Evolutionary conservation across 2,329 filamentous ascomycete genomes (phyloP).

Genomic region (Colletotrichum sp.): DNA sequence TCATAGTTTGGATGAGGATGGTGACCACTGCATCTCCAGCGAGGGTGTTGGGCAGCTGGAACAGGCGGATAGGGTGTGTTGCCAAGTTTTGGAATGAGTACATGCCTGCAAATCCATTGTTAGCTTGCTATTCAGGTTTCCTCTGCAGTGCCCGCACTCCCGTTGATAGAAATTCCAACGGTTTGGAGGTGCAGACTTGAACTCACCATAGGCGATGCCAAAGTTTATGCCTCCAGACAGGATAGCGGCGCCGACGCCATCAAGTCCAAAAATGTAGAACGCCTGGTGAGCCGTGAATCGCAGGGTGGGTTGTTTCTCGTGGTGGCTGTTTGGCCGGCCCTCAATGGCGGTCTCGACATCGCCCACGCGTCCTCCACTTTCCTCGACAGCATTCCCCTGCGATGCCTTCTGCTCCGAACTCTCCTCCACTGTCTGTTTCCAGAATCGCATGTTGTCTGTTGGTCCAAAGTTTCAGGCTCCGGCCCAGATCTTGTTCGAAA

Average conservation of each 20-base stretch:
- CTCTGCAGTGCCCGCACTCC: not conserved
- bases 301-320: constrained; percentile 36
- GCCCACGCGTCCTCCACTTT: not conserved
- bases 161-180: not conserved
- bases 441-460: not conserved
- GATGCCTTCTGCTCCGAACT: not conserved
- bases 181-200: fast-evolving
- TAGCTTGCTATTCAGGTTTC: not conserved
- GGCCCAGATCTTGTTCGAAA: not conserved
- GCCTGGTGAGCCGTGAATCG: constrained; percentile 48
- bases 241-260: constrained; percentile 52
- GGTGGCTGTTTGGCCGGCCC: not conserved
- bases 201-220: constrained; percentile 54
- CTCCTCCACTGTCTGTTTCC: not conserved
- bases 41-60: constrained; percentile 55
- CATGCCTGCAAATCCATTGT: constrained; percentile 42
- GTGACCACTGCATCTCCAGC: constrained; percentile 56
- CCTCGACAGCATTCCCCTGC: not conserved
- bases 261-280: constrained; percentile 53
- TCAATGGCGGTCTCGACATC: not conserved
- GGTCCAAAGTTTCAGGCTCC: not conserved
- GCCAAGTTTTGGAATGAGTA: constrained; percentile 44
- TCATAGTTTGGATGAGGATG: constrained; percentile 53
- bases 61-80: constrained; percentile 49
- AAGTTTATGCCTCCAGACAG: constrained; percentile 58